Percentiles rank a stretch among this genome's conserved stretches.
Evolutionary conservation across 495 filamentous ascomycete genomes (phyloP).

Genomic region (Monascus purpureus): DNA sequence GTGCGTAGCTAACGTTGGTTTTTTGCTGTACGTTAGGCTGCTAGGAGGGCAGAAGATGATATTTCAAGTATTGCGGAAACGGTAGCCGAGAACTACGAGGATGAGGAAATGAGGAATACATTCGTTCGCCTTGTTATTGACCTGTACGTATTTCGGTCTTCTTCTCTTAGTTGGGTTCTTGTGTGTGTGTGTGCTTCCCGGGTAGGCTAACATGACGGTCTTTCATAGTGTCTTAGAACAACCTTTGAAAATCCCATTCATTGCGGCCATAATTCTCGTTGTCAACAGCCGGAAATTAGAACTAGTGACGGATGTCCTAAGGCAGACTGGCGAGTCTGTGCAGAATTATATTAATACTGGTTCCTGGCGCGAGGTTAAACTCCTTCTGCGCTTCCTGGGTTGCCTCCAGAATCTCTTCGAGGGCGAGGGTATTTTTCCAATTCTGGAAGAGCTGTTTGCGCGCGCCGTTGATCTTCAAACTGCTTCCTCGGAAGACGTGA

Average conservation of each 20-base stretch:
- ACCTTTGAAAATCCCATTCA: constrained; percentile 90
- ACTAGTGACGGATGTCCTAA: constrained; percentile 52
- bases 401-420: constrained; percentile 67
- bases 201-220: no score
- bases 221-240: constrained; percentile 66
- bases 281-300: constrained; percentile 62
- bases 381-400: constrained; percentile 73
- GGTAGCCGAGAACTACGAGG: constrained; percentile 67
- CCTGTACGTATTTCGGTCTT: constrained; percentile 38
- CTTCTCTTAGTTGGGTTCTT: not conserved
- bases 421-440: constrained; percentile 71
- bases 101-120: constrained; percentile 53
- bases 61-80: constrained; percentile 58
- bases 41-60: constrained; percentile 71
- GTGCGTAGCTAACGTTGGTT: no score
- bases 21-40: constrained; percentile 36
- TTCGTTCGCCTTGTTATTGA: constrained; percentile 62
- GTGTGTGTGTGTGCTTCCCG: not conserved
- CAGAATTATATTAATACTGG: constrained; percentile 53
- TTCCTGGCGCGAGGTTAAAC: constrained; percentile 82
- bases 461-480: constrained; percentile 82
- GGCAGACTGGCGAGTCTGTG: constrained; percentile 37
- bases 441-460: constrained; percentile 73
- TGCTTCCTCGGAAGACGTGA: constrained; percentile 76
- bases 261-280: constrained; percentile 65